Base-by-base conservation (phyloP, 257 asterid genomes). In the Fraxinus anomala region DNA sequence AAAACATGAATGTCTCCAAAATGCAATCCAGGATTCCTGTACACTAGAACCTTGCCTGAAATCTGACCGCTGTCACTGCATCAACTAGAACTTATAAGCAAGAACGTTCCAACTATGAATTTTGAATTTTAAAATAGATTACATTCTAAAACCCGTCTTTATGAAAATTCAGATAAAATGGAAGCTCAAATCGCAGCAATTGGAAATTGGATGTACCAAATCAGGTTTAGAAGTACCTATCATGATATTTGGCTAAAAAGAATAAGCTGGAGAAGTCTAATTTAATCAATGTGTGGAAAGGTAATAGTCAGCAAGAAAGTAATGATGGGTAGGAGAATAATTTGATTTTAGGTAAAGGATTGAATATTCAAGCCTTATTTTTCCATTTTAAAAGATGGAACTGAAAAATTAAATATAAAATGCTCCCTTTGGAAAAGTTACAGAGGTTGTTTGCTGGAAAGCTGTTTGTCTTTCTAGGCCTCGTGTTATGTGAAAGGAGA, bases 1-100 rank as follows among this genome's bases (percentile, higher is more conserved):
- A 94, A 65, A 10, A 83, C 77, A 68, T 92, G 98, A 30, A 94
- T 66, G 77, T 94, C 98, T 30, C 97, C 98, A 81, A 88, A 88
- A 79, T 94, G 97, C 76, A 94, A 78, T 23, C 97, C 98, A 11
- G 97, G 97, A 81, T 94, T 91, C 61, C 98, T 82, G 80, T 94
- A 92, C 30, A 92, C 97, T 47, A 94, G 75, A 23, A 92, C 98
- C 81, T 85, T 82, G 54, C 98, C 98, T 2, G 90, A 89, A 77
- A 92, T 81, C 77, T 82, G 97, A 63, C 98, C 98, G 33, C 87
- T 83, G 13, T 90, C 97, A 76, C 98, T 92, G 84, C 86, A 70
- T 77, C 67, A 73, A 73, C 37, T 47, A 68, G 13, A 80, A 65
- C 37, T 51, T 47, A 68, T 74, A 44, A 82, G 82, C 63, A 59